Conservation (phyloP, 176 grass and related monocot species). For the Miscanthus lutarioriparius region DNA sequence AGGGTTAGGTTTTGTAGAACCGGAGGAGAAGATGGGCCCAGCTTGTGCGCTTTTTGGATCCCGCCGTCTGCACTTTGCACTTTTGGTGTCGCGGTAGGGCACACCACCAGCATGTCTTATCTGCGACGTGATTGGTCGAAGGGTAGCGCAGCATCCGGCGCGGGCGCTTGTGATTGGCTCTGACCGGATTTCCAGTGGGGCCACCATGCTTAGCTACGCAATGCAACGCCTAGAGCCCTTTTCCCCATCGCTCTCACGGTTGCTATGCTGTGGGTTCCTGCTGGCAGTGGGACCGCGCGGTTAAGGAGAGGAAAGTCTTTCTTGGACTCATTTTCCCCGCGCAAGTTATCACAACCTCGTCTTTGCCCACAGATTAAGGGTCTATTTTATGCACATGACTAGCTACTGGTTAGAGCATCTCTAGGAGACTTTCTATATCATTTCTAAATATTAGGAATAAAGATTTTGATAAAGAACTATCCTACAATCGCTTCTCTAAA, state of each 20-base stretch:
- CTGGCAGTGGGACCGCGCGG: not conserved
- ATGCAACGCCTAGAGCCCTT: slow-evolving; percentile 24
- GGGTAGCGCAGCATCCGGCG: slow-evolving; percentile 27
- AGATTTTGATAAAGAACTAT: too few species aligned
- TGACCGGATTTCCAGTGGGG: slow-evolving; percentile 46
- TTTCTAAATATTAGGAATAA: too few species aligned
- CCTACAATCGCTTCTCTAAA: too few species aligned
- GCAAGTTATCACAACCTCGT: too few species aligned
- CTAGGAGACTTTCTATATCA: too few species aligned
- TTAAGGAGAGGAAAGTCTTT: not conserved
- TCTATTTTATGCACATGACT: too few species aligned
- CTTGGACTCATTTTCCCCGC: not conserved
- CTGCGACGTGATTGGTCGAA: slow-evolving; percentile 43
- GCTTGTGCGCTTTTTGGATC: not conserved
- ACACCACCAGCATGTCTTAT: slow-evolving; percentile 42
- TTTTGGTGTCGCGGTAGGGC: slow-evolving; percentile 31
- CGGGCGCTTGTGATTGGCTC: slow-evolving; percentile 41
- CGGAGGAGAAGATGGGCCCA: not conserved
- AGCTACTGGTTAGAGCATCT: too few species aligned
- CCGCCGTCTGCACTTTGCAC: slow-evolving; percentile 28
- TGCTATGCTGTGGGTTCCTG: slow-evolving; percentile 9
- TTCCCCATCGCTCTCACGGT: not conserved
- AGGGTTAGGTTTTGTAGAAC: slow-evolving; percentile 30
- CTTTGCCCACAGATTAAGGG: too few species aligned
- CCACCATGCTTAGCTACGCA: not conserved